phyloP scores from a whole-genome alignment of 1,284 basidiomycete genomes.

The Mycena sp. region DNA sequence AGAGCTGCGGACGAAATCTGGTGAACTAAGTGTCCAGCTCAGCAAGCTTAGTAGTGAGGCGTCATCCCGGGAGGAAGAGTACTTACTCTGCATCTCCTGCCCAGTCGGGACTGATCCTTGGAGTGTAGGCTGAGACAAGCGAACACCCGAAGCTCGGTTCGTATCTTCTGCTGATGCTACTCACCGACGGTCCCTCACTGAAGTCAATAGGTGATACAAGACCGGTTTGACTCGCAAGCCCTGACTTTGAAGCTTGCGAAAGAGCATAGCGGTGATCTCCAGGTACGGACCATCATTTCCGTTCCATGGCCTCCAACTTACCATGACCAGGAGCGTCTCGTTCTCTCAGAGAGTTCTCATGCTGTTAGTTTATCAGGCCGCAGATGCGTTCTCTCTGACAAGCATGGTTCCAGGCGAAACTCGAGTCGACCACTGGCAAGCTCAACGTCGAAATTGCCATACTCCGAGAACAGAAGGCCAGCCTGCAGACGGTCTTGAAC shows the following conservation, averaged over 20 bases:
- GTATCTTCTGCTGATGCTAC: neutral
- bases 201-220: conserved; percentile 57
- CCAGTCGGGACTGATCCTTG: neutral
- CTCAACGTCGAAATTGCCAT: conserved; percentile 38
- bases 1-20: conserved; percentile 22
- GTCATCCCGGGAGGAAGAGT: conserved; percentile 24
- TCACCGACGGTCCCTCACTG: neutral
- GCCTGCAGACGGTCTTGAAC: conserved; percentile 29
- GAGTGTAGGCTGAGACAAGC: conserved; percentile 13
- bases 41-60: conserved; percentile 5
- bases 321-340: conserved; percentile 36
- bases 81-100: neutral
- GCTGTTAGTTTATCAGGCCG: conserved; percentile 22
- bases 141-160: conserved; percentile 13
- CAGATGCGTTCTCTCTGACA: neutral
- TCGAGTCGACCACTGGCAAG: conserved; percentile 37
- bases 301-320: neutral
- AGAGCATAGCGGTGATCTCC: conserved; percentile 62
- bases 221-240: conserved; percentile 67
- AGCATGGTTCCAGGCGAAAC: conserved; percentile 32
- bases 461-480: conserved; percentile 35
- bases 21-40: neutral
- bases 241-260: conserved; percentile 60
- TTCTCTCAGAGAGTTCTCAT: conserved; percentile 34
- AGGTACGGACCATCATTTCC: conserved; percentile 46